Conservation (phyloP, 139 green algal genomes). For the Micromonas commoda region DNA sequence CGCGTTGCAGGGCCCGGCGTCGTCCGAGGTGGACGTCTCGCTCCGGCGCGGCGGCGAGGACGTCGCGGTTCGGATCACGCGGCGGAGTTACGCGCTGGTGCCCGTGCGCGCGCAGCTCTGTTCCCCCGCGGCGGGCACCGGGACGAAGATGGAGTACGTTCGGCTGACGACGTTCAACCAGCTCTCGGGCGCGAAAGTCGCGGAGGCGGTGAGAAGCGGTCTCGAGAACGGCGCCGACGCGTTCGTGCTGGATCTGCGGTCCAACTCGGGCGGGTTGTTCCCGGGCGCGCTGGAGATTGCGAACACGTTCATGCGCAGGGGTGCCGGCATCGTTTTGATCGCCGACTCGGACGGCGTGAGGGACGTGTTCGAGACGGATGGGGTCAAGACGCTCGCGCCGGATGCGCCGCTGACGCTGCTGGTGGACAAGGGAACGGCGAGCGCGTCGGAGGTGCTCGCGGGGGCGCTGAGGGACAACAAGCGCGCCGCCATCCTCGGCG, state of each 20-base stretch:
- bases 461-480: slow-evolving; percentile 88
- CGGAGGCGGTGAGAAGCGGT: slow-evolving; percentile 51
- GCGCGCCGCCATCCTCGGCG: slow-evolving; percentile 62
- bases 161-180: slow-evolving; percentile 80
- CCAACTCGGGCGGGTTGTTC: slow-evolving; percentile 92
- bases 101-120: slow-evolving; percentile 64
- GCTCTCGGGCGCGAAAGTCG: slow-evolving; percentile 52
- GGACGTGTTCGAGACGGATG: slow-evolving; percentile 79
- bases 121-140: neutral
- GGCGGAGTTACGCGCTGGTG: slow-evolving; percentile 60
- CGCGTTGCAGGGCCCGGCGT: slow-evolving; percentile 50
- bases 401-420: slow-evolving; percentile 49
- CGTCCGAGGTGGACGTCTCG: slow-evolving; percentile 43
- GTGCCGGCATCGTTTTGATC: slow-evolving; percentile 84
- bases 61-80: neutral
- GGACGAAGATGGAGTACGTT: slow-evolving; percentile 67
- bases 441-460: slow-evolving; percentile 85
- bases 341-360: slow-evolving; percentile 77
- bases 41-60: neutral
- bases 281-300: slow-evolving; percentile 81
- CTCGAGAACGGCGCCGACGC: slow-evolving; percentile 41
- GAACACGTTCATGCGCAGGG: slow-evolving; percentile 61
- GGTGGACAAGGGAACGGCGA: slow-evolving; percentile 92
- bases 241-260: slow-evolving; percentile 85
- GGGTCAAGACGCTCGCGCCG: neutral